Base-by-base conservation (phyloP, 306 rosid species). In the Castanea mollissima region DNA sequence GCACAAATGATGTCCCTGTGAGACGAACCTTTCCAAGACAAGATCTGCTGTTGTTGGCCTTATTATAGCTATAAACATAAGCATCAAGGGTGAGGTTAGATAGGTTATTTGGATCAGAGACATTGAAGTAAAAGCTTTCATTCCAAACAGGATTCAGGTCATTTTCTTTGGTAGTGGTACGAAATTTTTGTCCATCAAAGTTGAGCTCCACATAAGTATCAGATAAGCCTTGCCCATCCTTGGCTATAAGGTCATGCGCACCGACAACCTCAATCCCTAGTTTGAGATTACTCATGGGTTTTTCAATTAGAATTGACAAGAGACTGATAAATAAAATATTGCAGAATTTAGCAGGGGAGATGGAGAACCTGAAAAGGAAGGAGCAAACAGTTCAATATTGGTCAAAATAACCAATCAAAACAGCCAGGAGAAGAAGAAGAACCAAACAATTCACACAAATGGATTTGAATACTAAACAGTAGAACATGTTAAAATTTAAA, bases 121-220 rank as follows among this genome's bases (percentile, higher is more conserved):
- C 85, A 81, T 88, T 90, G 90, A 96, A 96, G 89, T 84, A 91
- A 85, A 96, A 91, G 46, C 55, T 86, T 68, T 96, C 99, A 8
- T 93, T 91, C 98, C 98, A 96, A 80, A 85, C 78, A 5, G 99
- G 99, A 88, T 81, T 89, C 44, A 87, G 84, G 78, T 96, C 99
- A 76, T 83, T 89, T 20, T 91, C 89, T 80, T 91, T 96, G 0
- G 72, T 85, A 5, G 93, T 84, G 16, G 98, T 96, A 15, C 91
- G 92, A 29, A 83, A 88, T 86, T 76, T 93, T 82, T 90, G 96
- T 69, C 74, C 90, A 83, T 93, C 97, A 58, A 96, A 96, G 55
- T 83, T 88, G 70, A 96, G 94, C 87, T 96, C 99, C 57, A 96
- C 99, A 76, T 62, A 90, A 71, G 97, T 82, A 60, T 41, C 87